Evolutionary conservation across 2,329 filamentous ascomycete species (phyloP).

Genomic region (Fusarium xylarioides): DNA sequence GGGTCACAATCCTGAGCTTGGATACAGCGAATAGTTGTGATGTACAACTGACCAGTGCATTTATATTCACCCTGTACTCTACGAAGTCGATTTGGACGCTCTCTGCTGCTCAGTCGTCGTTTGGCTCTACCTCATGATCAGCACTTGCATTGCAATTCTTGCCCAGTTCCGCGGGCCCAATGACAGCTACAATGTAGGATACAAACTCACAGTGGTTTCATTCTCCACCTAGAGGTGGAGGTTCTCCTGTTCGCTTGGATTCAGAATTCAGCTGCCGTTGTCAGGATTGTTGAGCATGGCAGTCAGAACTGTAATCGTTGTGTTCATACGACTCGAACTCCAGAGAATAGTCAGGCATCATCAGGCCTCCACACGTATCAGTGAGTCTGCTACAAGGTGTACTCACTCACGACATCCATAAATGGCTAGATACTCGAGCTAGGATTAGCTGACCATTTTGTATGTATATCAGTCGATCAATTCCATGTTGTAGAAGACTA

Average conservation of each 20-base stretch:
- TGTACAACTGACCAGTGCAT: background rate
- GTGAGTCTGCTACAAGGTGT: background rate
- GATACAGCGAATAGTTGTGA: background rate
- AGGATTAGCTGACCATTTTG: background rate
- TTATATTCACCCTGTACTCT: background rate
- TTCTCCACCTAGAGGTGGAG: constrained; percentile 31
- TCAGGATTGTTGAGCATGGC: constrained; percentile 23
- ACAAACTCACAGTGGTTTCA: constrained; percentile 9
- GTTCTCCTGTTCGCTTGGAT: constrained; percentile 7
- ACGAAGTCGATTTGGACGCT: background rate
- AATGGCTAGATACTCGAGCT: background rate
- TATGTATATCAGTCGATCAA: constrained; percentile 10
- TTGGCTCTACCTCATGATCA: background rate
- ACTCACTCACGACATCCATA: background rate
- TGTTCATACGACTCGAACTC: background rate
- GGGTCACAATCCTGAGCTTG: background rate
- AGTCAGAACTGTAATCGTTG: background rate
- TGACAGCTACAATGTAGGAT: background rate
- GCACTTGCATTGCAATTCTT: background rate
- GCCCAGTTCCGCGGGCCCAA: background rate
- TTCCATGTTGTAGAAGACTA: background rate
- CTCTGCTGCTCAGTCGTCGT: background rate
- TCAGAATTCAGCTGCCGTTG: constrained; percentile 15
- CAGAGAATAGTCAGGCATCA: background rate
- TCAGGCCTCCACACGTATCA: background rate